Percentiles rank a stretch among this genome's conserved stretches.
Evolutionary conservation across 1,284 basidiomycete species (phyloP).

Genomic region (Pholiota adiposa): DNA sequence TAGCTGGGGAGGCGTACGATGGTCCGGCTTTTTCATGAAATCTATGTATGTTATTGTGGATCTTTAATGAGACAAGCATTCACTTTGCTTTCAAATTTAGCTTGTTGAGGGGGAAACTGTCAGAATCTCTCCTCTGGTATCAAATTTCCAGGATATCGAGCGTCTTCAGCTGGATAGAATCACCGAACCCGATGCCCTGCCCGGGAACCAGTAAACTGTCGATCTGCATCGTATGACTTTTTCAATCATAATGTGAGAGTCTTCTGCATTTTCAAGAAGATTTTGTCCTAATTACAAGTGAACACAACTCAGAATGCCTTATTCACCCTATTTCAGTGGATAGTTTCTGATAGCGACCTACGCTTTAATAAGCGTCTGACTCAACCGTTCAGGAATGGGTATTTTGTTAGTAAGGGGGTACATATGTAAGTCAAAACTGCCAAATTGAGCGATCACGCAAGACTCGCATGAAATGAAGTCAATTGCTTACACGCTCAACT

Average conservation of each 20-base stretch:
- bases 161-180: neutral
- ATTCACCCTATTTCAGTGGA: neutral
- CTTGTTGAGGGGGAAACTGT: no score
- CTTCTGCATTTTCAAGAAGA: no score
- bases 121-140: no score
- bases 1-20: no score
- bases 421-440: neutral
- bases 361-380: neutral
- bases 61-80: no score
- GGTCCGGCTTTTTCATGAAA: no score
- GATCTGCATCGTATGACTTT: no score
- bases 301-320: neutral
- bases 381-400: neutral
- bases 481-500: neutral
- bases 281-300: no score
- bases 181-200: neutral
- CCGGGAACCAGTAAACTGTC: neutral
- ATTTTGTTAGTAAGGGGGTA: neutral
- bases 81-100: no score
- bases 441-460: conserved; percentile 8
- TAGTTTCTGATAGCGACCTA: neutral
- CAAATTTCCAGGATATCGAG: no score
- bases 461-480: conserved; percentile 5
- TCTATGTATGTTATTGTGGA: no score
- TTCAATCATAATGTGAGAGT: neutral